Conservation (phyloP, 129 eudicot genomes). For the Flaveria brownii region DNA sequence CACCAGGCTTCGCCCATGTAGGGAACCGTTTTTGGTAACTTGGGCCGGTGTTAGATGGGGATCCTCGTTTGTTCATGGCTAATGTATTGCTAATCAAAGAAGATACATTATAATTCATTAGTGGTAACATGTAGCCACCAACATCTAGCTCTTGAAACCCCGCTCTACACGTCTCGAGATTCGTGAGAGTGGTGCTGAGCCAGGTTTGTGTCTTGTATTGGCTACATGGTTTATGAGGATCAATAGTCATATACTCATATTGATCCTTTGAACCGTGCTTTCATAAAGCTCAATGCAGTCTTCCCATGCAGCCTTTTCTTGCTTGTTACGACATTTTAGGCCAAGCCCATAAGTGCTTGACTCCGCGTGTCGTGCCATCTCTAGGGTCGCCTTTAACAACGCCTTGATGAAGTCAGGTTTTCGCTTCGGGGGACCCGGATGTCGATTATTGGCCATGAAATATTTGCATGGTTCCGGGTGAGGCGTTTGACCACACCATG, state of each 20-base stretch:
- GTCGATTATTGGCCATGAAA: slow-evolving; percentile 41
- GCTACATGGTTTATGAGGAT: slow-evolving; percentile 43
- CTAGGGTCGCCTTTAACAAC: slow-evolving; percentile 45
- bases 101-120: slow-evolving; percentile 45
- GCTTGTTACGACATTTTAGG: slow-evolving; percentile 46
- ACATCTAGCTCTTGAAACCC: slow-evolving; percentile 55
- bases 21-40: slow-evolving; percentile 43
- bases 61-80: slow-evolving; percentile 48
- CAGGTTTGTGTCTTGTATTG: slow-evolving; percentile 45
- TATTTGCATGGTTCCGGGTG: slow-evolving; percentile 65
- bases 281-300: slow-evolving; percentile 78
- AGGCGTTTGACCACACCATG: slow-evolving; percentile 79
- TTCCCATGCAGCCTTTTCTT: slow-evolving; percentile 77
- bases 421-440: slow-evolving; percentile 36
- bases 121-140: slow-evolving; percentile 41
- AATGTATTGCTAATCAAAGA: slow-evolving; percentile 49
- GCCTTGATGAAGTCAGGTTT: slow-evolving; percentile 56
- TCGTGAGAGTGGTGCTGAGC: slow-evolving; percentile 49
- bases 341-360: slow-evolving; percentile 47
- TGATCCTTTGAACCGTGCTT: slow-evolving; percentile 43
- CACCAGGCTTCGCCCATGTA: slow-evolving; percentile 48
- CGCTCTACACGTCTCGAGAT: slow-evolving; percentile 50
- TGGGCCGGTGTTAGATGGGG: slow-evolving; percentile 13
- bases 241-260: slow-evolving; percentile 51
- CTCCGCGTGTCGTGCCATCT: slow-evolving; percentile 41